phyloP scores from a whole-genome alignment of 179 eudicot genomes.

The Silene coronaria region DNA sequence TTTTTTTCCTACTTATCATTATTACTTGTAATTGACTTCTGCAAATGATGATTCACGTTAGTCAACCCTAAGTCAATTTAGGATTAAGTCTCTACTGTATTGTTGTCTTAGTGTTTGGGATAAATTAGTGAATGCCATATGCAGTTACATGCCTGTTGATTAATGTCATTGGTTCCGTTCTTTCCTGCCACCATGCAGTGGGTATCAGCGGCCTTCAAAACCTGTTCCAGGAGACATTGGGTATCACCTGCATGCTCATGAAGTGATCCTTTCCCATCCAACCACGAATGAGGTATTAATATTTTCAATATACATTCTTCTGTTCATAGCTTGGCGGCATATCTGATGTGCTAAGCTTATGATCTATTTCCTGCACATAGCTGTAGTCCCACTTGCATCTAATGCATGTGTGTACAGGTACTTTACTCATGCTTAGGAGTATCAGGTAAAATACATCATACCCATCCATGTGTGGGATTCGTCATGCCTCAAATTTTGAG shows the following conservation, averaged over 20 bases:
- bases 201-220: constrained; percentile 69
- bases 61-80: neutral
- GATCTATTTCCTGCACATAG: neutral
- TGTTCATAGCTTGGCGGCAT: neutral
- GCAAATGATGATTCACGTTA: neutral
- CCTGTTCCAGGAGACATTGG: constrained; percentile 99
- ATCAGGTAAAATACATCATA: too few relatives aligned
- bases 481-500: too few relatives aligned
- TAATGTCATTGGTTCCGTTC: neutral
- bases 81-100: neutral
- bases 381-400: neutral
- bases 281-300: constrained; percentile 55
- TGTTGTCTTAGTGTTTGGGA: constrained; percentile 1
- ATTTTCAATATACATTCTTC: neutral
- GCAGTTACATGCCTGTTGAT: neutral
- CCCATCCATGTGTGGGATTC: too few relatives aligned
- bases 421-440: neutral
- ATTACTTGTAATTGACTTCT: neutral
- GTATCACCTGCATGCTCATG: constrained; percentile 88
- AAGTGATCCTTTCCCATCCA: constrained; percentile 58
- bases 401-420: neutral
- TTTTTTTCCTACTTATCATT: neutral
- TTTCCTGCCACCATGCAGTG: constrained; percentile 39
- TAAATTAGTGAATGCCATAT: neutral
- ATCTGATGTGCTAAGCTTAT: neutral